A percentile compares a stretch with the other conserved stretches of the same genome.
phyloP scores from a whole-genome alignment of 768 basidiomycete genomes.

The Pluteus cervinus region DNA sequence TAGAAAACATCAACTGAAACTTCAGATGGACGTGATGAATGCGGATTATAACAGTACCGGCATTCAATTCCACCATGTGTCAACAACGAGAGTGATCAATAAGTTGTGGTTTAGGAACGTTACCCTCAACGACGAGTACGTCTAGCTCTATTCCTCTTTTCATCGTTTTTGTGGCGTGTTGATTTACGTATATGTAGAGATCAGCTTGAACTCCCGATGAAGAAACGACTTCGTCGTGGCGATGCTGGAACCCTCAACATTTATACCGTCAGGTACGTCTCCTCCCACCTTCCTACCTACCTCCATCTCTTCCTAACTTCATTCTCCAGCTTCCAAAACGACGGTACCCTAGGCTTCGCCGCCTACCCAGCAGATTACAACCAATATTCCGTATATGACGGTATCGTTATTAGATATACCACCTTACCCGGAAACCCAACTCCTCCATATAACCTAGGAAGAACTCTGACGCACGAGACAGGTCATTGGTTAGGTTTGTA shows the following conservation, averaged over 20 bases:
- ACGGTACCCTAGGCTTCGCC: constrained; percentile 35
- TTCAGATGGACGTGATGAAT: constrained; percentile 35
- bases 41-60: constrained; percentile 26
- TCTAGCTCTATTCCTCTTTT: constrained; percentile 28
- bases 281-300: no score
- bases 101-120: constrained; percentile 33
- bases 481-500: constrained; percentile 6
- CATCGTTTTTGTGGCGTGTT: constrained; percentile 31
- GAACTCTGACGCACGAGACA: constrained; percentile 1
- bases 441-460: constrained; percentile 19
- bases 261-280: constrained; percentile 22
- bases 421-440: constrained; percentile 18
- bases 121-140: constrained; percentile 30
- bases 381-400: constrained; percentile 15
- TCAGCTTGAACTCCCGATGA: constrained; percentile 3
- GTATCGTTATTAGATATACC: constrained; percentile 19
- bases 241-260: neutral
- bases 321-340: no score
- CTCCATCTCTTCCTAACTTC: no score
- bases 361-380: constrained; percentile 33
- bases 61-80: constrained; percentile 26
- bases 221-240: neutral
- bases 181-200: constrained; percentile 33
- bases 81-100: constrained; percentile 26
- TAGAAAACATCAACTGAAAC: constrained; percentile 21